Evolutionary conservation across 2,329 filamentous ascomycete species (phyloP), one percentile per base, ranked within the genome.

Genomic region (Phialophora expanda): DNA sequence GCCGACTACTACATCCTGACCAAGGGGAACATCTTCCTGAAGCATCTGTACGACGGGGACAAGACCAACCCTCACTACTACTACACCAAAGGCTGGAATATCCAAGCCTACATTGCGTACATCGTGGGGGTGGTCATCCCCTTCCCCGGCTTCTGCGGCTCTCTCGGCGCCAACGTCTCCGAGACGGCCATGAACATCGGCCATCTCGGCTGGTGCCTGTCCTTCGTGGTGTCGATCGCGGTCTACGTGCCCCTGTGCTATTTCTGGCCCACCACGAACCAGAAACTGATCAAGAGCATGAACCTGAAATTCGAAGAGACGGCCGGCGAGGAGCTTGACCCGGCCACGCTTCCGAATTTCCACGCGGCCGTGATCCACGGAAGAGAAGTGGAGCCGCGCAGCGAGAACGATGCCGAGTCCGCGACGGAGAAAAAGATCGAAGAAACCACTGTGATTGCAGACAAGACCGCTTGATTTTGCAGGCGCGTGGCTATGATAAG

Each of bases 1-100:
- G 38, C 54, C 14, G 61, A 63, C 8, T 63, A 63, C 61, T 63
- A 38, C 32, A 14, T 63, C 26, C 24, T 63, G 32, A 48, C 53
- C 41, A 56, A 57, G 1, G 61, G 61, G 24, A 63, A 63, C 54
- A 56, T 63, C 38, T 56, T 56, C 22, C 20, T 63, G 22, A 26
- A 30, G 24, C 53, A 63, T 28, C 51, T 63, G 41, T 63, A 56
- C 61, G 51, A 56, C 53, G 34, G 34, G 17, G 24, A 32, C 22
- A 44, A 48, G 34, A 24, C 32, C 38, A 63, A 57, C 26, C 30
- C 30, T 32, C 53, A 24, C 14, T 50, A 63, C 54, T 57, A 63
- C 54, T 57, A 50, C 28, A 56, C 48, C 53, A 6, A 46, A 24
- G 61, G 61, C 26, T 63, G 51, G 53, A 63, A 63, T 22, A 17